Evolutionary conservation across 306 rosid species (phyloP), one percentile per base, ranked within the genome.

Genomic region (Cucurbita pepo): DNA sequence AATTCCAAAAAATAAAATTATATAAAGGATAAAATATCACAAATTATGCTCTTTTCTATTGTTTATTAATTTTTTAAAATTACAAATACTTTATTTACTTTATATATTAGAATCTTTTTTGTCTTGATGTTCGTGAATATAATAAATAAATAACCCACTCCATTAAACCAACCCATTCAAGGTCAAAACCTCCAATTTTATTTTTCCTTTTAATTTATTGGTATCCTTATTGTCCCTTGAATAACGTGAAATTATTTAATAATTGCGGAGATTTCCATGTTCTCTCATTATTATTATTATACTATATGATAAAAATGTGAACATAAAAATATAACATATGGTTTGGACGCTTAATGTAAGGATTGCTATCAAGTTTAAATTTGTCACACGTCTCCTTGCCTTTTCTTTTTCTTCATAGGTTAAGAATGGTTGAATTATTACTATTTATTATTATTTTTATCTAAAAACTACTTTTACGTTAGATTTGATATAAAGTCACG

Each of bases 51-150:
- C 7, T 38, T 38, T 38, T 30, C 37, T 56, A 8, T 18, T 14
- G 19, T 63, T 14, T 38, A 43, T 18, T 65, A 67, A 67, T 22
- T 21, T 30, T 30, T 0, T 2, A 67, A 47, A 67, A 10, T 0
- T 3, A 47, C n/a, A 47, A 47, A 63, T 63, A 40, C 18, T 63
- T 40, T 63, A 40, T 40, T 38, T 40, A 62, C 15, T 0, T 47
- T 47, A 8, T 43, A 43, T 21, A 12, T 19, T 67, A 67, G 41
- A 67, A 45, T 47, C 72, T 47, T 67, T 45, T 1, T 0, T 22
- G 55, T 66, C 72, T 66, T 66, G 72, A 66, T 66, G 55, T 66
- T 44, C 55, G 10, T 47, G 72, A 66, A 45, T 11, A 66, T 47
- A 69, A 45, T 47, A 69, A 45, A 19, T 11, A 7, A 69, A 50